A percentile compares a stretch with the other conserved stretches of the same genome.
These are phyloP conservation scores for Xylaria sp. DNA, from an alignment of 2,329 filamentous ascomycete species.

Conservation along the genomic window DNA sequence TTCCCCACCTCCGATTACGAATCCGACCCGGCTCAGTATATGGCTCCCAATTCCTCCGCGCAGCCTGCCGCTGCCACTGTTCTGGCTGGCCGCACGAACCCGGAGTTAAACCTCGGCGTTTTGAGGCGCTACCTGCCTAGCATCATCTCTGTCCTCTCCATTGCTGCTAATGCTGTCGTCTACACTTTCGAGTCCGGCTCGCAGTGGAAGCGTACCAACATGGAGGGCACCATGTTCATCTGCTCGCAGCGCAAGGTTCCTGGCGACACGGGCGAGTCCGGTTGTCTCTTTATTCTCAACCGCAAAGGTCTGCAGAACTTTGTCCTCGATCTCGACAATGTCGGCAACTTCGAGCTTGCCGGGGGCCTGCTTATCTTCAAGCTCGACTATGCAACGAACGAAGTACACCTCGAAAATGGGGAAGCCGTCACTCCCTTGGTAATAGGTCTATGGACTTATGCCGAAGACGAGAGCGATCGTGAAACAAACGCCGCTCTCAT, in stretches of 20 bases:
- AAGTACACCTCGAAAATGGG: slow-evolving; percentile 41
- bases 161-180: slow-evolving; percentile 86
- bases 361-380: slow-evolving; percentile 65
- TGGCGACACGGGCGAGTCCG: slow-evolving; percentile 52
- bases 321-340: slow-evolving; percentile 70
- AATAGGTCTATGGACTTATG: slow-evolving; percentile 46
- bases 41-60: slow-evolving; percentile 54
- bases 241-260: slow-evolving; percentile 67
- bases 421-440: slow-evolving; percentile 41
- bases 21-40: slow-evolving; percentile 68
- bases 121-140: slow-evolving; percentile 83
- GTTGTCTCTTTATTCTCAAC: slow-evolving; percentile 78
- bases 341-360: slow-evolving; percentile 72
- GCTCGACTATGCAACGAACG: slow-evolving; percentile 48
- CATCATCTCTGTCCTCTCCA: slow-evolving; percentile 78
- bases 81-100: slow-evolving; percentile 76
- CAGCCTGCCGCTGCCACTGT: slow-evolving; percentile 63
- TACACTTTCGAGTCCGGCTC: slow-evolving; percentile 74
- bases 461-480: slow-evolving; percentile 44
- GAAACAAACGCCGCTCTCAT: slow-evolving; percentile 44
- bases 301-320: slow-evolving; percentile 78
- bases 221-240: slow-evolving; percentile 91
- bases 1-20: slow-evolving; percentile 70
- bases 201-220: slow-evolving; percentile 85
- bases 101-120: slow-evolving; percentile 87